Conservation (phyloP, 2,329 filamentous ascomycete species). For the Calonectria pteridis region DNA sequence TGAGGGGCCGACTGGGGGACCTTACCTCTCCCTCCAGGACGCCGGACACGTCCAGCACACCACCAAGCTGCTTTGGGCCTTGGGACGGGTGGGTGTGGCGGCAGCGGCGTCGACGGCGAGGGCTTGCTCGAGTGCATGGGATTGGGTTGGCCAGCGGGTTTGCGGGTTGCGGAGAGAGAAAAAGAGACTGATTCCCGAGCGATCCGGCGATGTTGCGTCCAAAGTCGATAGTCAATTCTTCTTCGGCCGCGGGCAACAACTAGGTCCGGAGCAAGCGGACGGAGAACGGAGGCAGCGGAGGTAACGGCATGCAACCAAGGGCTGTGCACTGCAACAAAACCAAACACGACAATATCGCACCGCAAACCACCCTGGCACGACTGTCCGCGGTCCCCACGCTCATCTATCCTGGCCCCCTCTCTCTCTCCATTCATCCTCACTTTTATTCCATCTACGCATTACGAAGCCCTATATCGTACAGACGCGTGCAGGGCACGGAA, state of each 20-base stretch:
- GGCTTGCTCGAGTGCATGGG: conserved; percentile 9
- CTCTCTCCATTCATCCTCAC: neutral
- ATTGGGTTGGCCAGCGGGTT: conserved; percentile 6
- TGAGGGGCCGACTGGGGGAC: conserved; percentile 10
- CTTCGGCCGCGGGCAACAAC: conserved; percentile 1
- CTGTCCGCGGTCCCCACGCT: neutral
- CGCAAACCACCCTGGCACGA: neutral
- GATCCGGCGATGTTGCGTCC: conserved; percentile 36
- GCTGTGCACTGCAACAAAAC: neutral
- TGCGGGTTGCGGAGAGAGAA: conserved; percentile 4
- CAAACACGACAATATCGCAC: neutral
- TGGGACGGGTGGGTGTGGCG: conserved; percentile 34
- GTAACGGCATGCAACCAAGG: conserved; percentile 12
- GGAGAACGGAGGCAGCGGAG: conserved; percentile 19
- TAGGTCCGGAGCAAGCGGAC: conserved; percentile 9
- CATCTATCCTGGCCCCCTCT: neutral
- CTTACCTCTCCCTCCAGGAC: conserved; percentile 9
- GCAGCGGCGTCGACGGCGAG: conserved; percentile 23
- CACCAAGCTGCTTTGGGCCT: conserved; percentile 19
- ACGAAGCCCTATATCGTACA: neutral
- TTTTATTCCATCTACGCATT: neutral
- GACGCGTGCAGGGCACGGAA: neutral
- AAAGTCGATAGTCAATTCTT: neutral
- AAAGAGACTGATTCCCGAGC: conserved; percentile 38
- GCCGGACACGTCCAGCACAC: conserved; percentile 1